These are phyloP conservation scores for Pseudozyma thailandica DNA, from an alignment of 1,284 basidiomycete genomes.

Conservation along the genomic window DNA sequence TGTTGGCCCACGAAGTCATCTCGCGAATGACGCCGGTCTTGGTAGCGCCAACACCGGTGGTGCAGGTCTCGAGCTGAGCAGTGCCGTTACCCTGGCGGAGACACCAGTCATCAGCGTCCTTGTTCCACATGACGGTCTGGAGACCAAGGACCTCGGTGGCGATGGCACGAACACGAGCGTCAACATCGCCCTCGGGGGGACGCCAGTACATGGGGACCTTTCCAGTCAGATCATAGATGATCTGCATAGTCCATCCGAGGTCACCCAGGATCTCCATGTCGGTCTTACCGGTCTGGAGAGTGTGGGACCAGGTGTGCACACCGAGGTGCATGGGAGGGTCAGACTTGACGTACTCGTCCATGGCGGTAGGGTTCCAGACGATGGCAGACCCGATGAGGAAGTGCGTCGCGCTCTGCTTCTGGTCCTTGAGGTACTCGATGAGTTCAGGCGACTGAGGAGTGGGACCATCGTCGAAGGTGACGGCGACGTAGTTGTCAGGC, in stretches of 20 bases:
- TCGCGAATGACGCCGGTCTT: conserved; percentile 35
- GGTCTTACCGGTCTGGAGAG: conserved; percentile 77
- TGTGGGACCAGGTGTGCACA: conserved; percentile 69
- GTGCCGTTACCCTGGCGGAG: conserved; percentile 56
- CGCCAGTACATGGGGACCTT: conserved; percentile 58
- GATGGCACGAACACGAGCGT: conserved; percentile 63
- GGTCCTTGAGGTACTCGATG: conserved; percentile 74
- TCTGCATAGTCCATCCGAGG: conserved; percentile 83
- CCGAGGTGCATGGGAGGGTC: conserved; percentile 74
- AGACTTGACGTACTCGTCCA: conserved; percentile 72
- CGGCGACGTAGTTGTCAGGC: conserved; percentile 50
- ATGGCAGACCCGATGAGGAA: conserved; percentile 85
- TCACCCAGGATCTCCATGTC: conserved; percentile 79
- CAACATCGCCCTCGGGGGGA: conserved; percentile 62
- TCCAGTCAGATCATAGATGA: conserved; percentile 83
- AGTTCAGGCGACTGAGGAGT: conserved; percentile 69
- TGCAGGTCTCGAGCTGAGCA: conserved; percentile 49
- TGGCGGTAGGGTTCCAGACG: conserved; percentile 72
- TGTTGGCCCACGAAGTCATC: conserved; percentile 45
- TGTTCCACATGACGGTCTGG: conserved; percentile 62
- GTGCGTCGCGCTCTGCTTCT: conserved; percentile 76
- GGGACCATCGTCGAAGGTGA: conserved; percentile 78
- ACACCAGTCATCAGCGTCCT: conserved; percentile 63
- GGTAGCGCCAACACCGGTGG: conserved; percentile 43
- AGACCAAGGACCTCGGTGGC: conserved; percentile 59